These are phyloP conservation scores for Ophiostoma novo-ulmi DNA, from an alignment of 2,329 filamentous ascomycete genomes.

Conservation along the genomic window DNA sequence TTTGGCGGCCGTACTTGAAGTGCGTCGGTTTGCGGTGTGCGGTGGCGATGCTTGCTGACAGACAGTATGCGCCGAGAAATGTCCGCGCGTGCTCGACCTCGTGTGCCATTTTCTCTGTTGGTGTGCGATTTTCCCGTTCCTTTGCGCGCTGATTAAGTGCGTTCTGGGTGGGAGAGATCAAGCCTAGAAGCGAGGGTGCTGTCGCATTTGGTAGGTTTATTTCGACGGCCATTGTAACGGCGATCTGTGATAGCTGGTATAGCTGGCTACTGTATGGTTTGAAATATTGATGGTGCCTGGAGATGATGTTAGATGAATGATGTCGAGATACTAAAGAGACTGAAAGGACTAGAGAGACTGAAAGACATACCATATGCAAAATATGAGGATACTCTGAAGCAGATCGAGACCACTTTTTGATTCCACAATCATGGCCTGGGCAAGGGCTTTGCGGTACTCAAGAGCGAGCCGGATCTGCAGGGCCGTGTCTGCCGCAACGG, in stretches of 20 bases:
- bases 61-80: slow-evolving; percentile 27
- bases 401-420: slow-evolving; percentile 27
- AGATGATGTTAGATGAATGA: neutral
- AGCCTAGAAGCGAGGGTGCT: slow-evolving; percentile 1
- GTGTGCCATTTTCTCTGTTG: slow-evolving; percentile 20
- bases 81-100: slow-evolving; percentile 27
- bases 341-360: too few relatives aligned
- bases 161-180: neutral
- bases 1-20: slow-evolving; percentile 25
- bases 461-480: slow-evolving; percentile 26
- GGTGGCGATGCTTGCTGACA: slow-evolving; percentile 27
- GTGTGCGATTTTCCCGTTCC: neutral
- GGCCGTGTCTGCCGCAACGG: slow-evolving; percentile 18
- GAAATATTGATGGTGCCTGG: slow-evolving; percentile 28
- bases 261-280: slow-evolving; percentile 26
- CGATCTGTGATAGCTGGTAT: slow-evolving; percentile 29
- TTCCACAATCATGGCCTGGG: slow-evolving; percentile 28
- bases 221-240: slow-evolving; percentile 27
- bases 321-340: neutral
- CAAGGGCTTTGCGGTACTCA: slow-evolving; percentile 28
- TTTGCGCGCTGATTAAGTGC: neutral
- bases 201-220: slow-evolving; percentile 23
- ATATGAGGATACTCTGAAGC: slow-evolving; percentile 29
- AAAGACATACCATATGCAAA: slow-evolving; percentile 27
- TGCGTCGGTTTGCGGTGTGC: slow-evolving; percentile 27